Base-by-base conservation (phyloP, 73 alveolate species). In the Halteria grandinella region DNA sequence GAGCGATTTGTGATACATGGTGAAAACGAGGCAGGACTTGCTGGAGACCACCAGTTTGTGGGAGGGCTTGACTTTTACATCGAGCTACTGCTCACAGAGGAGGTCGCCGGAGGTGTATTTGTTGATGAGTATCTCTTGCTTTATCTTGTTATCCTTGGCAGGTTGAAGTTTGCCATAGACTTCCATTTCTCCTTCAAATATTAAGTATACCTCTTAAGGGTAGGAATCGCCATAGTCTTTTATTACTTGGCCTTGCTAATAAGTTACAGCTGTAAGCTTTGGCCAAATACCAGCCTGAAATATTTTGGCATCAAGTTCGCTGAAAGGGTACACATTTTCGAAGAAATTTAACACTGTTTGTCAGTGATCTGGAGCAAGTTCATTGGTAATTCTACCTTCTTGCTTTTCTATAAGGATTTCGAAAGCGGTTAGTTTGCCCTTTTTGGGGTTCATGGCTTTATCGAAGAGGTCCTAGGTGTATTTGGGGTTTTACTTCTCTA, bases 141-240 rank as follows among this genome's bases (percentile, higher is more conserved):
- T 5, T 36, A 45, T 5, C 20, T 1, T 15, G n/a, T 25, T 28
- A 24, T 66, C 45, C 1, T 39, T 11, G 10, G 15, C 15, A 39
- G 50, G 15, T 15, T 63, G 28, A 44, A n/a, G 8, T 12, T n/a
- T n/a, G n/a, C n/a, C n/a, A n/a, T n/a, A n/a, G n/a, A 66, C 29
- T 25, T 29, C 52, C 43, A 43, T 18, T 25, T 41, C 66, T 24
- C 80, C 80, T 18, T 5, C 10, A 45, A 29, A 44, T 44, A 66
- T 66, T 25, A 66, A 45, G 20, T 25, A 44, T 21, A 66, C 28
- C 15, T 41, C 24, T 7, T 44, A 18, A 18, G 64, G 80, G 47
- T 25, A n/a, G n/a, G n/a, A 25, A 29, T 66, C 53, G 12, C 53
- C 53, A 45, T n/a, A 66, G 2, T 66, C 80, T 44, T 44, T 66